Evolutionary conservation across 768 basidiomycete species (phyloP).

Genomic region (Kwoniella dejecticola): DNA sequence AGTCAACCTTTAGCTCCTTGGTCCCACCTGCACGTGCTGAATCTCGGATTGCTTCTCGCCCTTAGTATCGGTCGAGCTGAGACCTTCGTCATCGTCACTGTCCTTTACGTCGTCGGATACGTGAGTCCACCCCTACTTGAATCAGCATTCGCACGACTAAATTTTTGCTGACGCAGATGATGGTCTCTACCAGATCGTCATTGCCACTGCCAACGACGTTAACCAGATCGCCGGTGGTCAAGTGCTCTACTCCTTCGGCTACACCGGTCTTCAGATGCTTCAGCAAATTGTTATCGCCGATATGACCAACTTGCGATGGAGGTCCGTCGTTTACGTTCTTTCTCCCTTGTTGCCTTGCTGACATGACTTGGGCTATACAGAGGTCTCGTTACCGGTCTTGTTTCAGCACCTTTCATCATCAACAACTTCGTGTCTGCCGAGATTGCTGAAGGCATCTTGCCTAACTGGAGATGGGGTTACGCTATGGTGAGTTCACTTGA

Average conservation of each 20-base stretch:
- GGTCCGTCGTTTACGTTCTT: slow-evolving; percentile 31
- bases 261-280: slow-evolving; percentile 56
- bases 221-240: slow-evolving; percentile 48
- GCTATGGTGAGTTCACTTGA: slow-evolving; percentile 46
- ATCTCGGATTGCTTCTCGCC: no score
- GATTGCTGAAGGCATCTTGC: slow-evolving; percentile 52
- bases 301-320: slow-evolving; percentile 57
- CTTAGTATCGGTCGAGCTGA: slow-evolving; percentile 64
- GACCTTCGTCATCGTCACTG: slow-evolving; percentile 63
- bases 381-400: slow-evolving; percentile 43
- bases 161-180: no score
- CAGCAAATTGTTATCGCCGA: slow-evolving; percentile 58
- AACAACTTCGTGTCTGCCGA: slow-evolving; percentile 57
- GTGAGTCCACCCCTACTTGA: slow-evolving; percentile 17
- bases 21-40: no score
- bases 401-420: slow-evolving; percentile 55
- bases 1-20: slow-evolving; percentile 16
- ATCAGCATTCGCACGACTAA: neutral
- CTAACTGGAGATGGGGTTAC: slow-evolving; percentile 57
- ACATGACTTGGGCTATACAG: slow-evolving; percentile 15
- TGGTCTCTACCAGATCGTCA: slow-evolving; percentile 34
- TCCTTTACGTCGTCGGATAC: slow-evolving; percentile 67
- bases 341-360: neutral
- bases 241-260: slow-evolving; percentile 58
- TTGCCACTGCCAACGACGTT: slow-evolving; percentile 45